phyloP scores from a whole-genome alignment of 208 protist species.

The Trypanosoma brucei region DNA sequence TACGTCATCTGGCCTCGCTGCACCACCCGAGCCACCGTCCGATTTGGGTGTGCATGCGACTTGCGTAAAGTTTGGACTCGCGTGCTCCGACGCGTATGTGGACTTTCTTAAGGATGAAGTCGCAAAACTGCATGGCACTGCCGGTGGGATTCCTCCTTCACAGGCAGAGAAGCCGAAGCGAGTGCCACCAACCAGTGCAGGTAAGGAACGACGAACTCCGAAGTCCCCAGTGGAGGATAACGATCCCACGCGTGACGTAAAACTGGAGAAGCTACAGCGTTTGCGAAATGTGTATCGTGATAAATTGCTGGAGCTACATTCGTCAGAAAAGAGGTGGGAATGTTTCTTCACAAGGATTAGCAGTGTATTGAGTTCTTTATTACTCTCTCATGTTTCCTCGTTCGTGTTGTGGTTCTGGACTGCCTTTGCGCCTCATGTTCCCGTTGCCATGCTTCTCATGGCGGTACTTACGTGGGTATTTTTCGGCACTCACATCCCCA shows the following conservation, averaged over 20 bases:
- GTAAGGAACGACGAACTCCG: neutral
- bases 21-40: conserved; percentile 34
- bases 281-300: conserved; percentile 27
- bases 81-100: conserved; percentile 52
- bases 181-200: neutral
- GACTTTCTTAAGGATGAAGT: conserved; percentile 35
- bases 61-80: conserved; percentile 50
- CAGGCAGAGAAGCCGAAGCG: neutral
- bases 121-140: neutral
- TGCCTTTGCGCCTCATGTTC: conserved; percentile 7
- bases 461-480: conserved; percentile 20
- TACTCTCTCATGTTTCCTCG: neutral
- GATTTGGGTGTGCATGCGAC: conserved; percentile 53
- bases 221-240: neutral
- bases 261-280: conserved; percentile 37
- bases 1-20: conserved; percentile 1
- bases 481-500: conserved; percentile 22
- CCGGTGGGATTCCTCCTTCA: neutral
- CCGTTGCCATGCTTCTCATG: conserved; percentile 11
- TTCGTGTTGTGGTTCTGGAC: conserved; percentile 9
- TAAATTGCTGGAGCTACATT: conserved; percentile 3
- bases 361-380: neutral
- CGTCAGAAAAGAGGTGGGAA: conserved; percentile 1
- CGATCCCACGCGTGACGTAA: conserved; percentile 7
- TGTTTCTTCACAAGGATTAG: conserved; percentile 1